phyloP scores from a whole-genome alignment of 768 basidiomycete species.

The Podaxis sp. region DNA sequence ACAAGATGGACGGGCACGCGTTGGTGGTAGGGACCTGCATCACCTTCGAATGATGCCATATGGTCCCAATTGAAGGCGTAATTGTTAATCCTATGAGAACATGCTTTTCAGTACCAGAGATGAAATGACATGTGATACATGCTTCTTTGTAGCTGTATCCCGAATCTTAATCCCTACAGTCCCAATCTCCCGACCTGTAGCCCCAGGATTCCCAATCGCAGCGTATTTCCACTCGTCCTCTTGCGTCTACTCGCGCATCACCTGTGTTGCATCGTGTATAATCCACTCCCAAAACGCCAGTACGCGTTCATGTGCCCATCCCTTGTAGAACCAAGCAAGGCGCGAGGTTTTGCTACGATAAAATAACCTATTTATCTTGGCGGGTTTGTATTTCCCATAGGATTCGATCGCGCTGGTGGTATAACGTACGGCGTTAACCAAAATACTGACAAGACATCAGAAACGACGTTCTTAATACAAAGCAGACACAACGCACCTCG shows the following conservation, averaged over 20 bases:
- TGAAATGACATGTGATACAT: slow-evolving; percentile 18
- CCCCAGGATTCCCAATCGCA: slow-evolving; percentile 83
- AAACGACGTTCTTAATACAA: not conserved
- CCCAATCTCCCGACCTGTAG: slow-evolving; percentile 39
- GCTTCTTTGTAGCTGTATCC: slow-evolving; percentile 77
- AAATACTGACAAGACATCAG: slow-evolving; percentile 52
- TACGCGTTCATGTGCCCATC: slow-evolving; percentile 32
- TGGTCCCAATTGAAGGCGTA: slow-evolving; percentile 93
- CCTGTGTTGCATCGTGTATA: slow-evolving; percentile 89
- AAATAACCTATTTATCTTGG: slow-evolving; percentile 75
- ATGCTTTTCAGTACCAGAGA: not conserved
- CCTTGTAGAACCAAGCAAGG: slow-evolving; percentile 82
- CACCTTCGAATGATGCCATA: slow-evolving; percentile 93
- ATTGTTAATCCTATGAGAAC: slow-evolving; percentile 74
- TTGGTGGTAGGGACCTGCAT: slow-evolving; percentile 92
- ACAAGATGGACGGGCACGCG: slow-evolving; percentile 89
- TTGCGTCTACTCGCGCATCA: slow-evolving; percentile 94
- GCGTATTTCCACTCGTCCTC: slow-evolving; percentile 73
- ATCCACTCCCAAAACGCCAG: slow-evolving; percentile 81
- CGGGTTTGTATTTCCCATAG: slow-evolving; percentile 78
- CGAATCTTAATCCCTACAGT: no score
- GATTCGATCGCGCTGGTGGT: no score
- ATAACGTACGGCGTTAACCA: slow-evolving; percentile 54
- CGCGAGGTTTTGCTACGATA: slow-evolving; percentile 86
- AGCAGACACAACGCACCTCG: slow-evolving; percentile 42